Evolutionary conservation across 805 yeast species (phyloP), one percentile per base, ranked within the genome.

Genomic region (Candida anglica): DNA sequence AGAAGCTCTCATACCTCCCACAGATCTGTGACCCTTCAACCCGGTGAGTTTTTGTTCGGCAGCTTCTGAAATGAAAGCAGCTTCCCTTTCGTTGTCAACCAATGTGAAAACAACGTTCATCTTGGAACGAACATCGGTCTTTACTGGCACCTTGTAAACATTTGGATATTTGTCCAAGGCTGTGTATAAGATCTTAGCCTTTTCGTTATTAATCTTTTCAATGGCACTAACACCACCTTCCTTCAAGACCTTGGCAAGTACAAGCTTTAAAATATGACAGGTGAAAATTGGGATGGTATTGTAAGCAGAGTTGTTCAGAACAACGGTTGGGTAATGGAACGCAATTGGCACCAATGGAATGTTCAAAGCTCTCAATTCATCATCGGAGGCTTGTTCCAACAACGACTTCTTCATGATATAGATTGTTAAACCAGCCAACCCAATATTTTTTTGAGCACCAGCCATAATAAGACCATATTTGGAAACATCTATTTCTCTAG

Each of bases 361-460:
- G 13, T 75, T 75, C 33, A 79, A 63, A 23, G 64, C 61, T 28
- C 56, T 66, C 47, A 88, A 67, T 45, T 78, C 79, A 2, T 66
- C 81, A 43, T 78, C 85, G 2, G 77, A 46, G 3, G 87, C 78
- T 43, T 77, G 77, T 18, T 79, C 83, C 18, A 93, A 63, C 36
- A 93, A 71, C 1, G 80, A 53, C 58, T 88, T 91, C 62, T 86
- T 87, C 60, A 89, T 81, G 50, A 93, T 91, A 59, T 88, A 91
- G 42, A 93, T 72, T 11, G 97, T 83, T 44, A 93, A 76, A 24
- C 99, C 98, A 7, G 99, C 97, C 53, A 93, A 68, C 36, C 99
- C 98, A 53, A 93, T 87, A 59, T 93, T 93, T 64, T 93, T 93
- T 65, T 93, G 99, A 18, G 98, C 99, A 42, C 99, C 99, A 14